Percentiles rank a stretch among this genome's conserved stretches.
Conservation (phyloP, 176 grass and related monocot species). For the Puccinellia tenuiflora region DNA sequence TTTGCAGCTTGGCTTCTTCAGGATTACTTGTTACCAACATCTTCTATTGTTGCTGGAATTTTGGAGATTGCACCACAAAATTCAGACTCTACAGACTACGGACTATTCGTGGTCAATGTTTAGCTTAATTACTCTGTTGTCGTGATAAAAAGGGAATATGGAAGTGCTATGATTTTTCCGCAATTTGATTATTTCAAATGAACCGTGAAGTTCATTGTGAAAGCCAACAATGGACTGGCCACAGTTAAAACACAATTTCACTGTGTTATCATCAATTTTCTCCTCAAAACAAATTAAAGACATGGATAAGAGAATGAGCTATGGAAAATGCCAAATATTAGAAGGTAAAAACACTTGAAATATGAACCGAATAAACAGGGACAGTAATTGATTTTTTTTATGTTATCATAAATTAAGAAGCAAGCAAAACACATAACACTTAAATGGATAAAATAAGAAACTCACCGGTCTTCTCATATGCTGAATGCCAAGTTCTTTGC, state of each 20-base stretch:
- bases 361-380: background rate
- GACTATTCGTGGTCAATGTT: background rate
- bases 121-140: background rate
- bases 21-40: background rate
- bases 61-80: background rate
- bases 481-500: slow-evolving; percentile 60
- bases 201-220: background rate
- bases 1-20: background rate
- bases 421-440: background rate
- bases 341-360: background rate
- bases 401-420: background rate
- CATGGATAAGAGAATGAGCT: background rate
- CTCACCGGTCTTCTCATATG: slow-evolving; percentile 84
- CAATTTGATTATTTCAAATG: background rate
- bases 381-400: background rate
- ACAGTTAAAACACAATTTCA: too few species aligned
- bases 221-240: background rate
- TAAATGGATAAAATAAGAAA: background rate
- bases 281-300: background rate
- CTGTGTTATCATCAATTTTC: too few species aligned
- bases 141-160: background rate
- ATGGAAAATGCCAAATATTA: background rate
- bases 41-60: background rate
- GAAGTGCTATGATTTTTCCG: background rate
- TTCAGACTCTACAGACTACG: background rate